Base-by-base conservation (phyloP, 148 eudicot genomes). In the Cornus controversa region DNA sequence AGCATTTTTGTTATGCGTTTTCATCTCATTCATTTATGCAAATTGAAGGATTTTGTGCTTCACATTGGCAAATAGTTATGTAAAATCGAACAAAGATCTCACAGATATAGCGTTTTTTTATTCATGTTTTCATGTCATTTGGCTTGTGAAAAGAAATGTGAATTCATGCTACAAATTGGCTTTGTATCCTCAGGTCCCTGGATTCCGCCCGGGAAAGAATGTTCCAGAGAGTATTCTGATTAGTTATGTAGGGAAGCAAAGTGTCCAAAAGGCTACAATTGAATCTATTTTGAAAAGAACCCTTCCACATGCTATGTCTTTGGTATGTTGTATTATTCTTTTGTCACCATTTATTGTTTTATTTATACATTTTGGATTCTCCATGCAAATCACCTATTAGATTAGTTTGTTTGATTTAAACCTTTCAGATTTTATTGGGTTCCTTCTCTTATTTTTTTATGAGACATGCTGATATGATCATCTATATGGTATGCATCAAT, bases 301-400 rank as follows among this genome's bases (percentile, higher is more conserved):
- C 70, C 95, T 96, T 86, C 96, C 99, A 28, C 99, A 96, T 86
- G 99, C 99, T 81, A 88, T 93, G 97, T 82, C 88, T 79, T 92
- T 91, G 77, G 99, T 96, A 85, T 71, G 80, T 69, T 71, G 65
- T 69, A 23, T 68, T 75, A 53, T 69, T 25, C 25, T 69, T 73
- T 29, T 67, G 22, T 36, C 6, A 2, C 45, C 15, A 5, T 57
- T 71, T 53, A 69, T 75, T 45, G 25, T 67, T 67, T 24, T 37
- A 42, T 74, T 29, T 45, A 13, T 10, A 66, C 13, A 8, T 34
- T 10, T 79, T 27, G n/a, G 37, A 57, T 40, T 40, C 45, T 40
- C 10, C 45, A 40, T 40, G 45, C 45, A 2, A 40, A 40, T 40
- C 45, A 5, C 34, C 34, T 31, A 40, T 40, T 40, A 40, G 8